A percentile compares a stretch with the other conserved stretches of the same genome.
phyloP scores from a whole-genome alignment of 1,139 yeast species.

The Blastobotrys petasosporus region DNA sequence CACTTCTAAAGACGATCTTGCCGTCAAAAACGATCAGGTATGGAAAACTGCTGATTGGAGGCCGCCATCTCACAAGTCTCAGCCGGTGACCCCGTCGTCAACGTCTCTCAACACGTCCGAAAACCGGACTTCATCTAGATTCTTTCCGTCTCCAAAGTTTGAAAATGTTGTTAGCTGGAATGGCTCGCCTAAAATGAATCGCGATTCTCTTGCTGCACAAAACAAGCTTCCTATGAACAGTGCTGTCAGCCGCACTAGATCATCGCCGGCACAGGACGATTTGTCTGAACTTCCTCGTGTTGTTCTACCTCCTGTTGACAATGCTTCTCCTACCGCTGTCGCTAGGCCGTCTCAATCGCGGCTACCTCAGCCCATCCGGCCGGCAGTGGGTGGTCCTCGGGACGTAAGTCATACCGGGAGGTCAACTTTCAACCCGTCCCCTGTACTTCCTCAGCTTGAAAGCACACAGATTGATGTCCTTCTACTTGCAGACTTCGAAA shows the following conservation, averaged over 20 bases:
- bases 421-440: too few species aligned
- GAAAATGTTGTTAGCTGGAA: conserved; percentile 5
- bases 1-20: conserved; percentile 11
- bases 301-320: too few species aligned
- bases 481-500: not conserved
- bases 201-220: conserved; percentile 1
- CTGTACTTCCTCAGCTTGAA: too few species aligned
- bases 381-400: conserved; percentile 7
- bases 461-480: too few species aligned
- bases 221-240: not conserved
- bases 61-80: conserved; percentile 9
- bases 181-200: conserved; percentile 4
- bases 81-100: conserved; percentile 9
- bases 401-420: not conserved
- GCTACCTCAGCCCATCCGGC: not conserved
- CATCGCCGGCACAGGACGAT: too few species aligned
- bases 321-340: too few species aligned
- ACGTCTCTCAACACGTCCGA: conserved; percentile 6
- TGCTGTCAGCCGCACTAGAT: too few species aligned
- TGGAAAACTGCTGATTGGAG: conserved; percentile 4
- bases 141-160: conserved; percentile 15
- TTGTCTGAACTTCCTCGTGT: too few species aligned
- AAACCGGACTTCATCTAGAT: conserved; percentile 12
- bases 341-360: too few species aligned
- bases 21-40: not conserved